A percentile compares a stretch with the other conserved stretches of the same genome.
phyloP scores from a whole-genome alignment of 2,329 filamentous ascomycete genomes.

The Apiospora kogelbergensis region DNA sequence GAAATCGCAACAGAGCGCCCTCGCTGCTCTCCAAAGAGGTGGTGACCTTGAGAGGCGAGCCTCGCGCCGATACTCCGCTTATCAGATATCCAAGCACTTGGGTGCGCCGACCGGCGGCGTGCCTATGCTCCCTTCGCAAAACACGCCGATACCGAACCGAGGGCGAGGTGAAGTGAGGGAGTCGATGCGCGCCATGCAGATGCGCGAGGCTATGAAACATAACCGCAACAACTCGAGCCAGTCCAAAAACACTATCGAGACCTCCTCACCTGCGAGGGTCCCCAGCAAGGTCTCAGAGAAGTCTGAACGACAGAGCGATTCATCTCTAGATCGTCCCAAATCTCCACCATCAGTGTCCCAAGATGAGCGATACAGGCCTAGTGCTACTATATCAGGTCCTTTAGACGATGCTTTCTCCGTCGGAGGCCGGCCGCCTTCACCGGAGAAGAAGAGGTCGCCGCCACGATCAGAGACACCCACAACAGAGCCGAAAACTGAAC shows the following conservation, averaged over 20 bases:
- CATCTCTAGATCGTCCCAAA: conserved; percentile 32
- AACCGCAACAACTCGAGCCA: conserved; percentile 47
- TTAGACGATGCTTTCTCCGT: conserved; percentile 49
- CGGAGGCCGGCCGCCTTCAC: conserved; percentile 27
- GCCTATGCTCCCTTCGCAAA: conserved; percentile 82
- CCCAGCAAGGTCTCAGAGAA: conserved; percentile 66
- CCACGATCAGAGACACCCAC: conserved; percentile 11
- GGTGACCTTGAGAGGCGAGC: conserved; percentile 91
- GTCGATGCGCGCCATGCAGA: conserved; percentile 70
- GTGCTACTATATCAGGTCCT: conserved; percentile 60
- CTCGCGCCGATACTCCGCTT: conserved; percentile 90
- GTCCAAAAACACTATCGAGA: conserved; percentile 49
- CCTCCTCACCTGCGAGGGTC: conserved; percentile 62
- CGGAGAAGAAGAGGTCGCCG: conserved; percentile 25
- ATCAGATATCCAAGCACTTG: conserved; percentile 93
- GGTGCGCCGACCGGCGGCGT: conserved; percentile 79
- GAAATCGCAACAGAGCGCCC: conserved; percentile 82
- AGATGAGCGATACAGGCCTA: conserved; percentile 62
- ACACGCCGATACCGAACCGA: conserved; percentile 79
- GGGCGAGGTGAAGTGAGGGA: conserved; percentile 78
- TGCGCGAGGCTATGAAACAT: conserved; percentile 49
- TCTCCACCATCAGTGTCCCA: conserved; percentile 57
- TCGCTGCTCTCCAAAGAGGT: conserved; percentile 86
- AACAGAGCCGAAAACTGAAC: conserved; percentile 19
- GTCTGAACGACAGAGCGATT: conserved; percentile 21